Evolutionary conservation across 257 asterid genomes (phyloP), one percentile per base, ranked within the genome.

Genomic region (Coffea canephora): DNA sequence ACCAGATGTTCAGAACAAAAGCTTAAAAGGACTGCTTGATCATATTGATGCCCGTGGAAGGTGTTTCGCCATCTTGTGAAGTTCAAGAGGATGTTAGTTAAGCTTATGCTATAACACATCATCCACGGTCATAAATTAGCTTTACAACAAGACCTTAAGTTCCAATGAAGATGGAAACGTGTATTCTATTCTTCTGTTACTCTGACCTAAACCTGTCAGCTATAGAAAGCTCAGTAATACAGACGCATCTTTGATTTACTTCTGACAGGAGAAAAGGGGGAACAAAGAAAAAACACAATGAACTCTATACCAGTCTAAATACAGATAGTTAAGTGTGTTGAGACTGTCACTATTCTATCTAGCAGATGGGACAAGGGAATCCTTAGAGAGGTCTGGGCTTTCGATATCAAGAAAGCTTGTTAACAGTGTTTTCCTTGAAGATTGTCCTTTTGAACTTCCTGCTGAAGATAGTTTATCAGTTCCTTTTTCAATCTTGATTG

Each of bases 351-450:
- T 15, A 25, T 66, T 76, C 89, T 79, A 96, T 89, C 98, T 91
- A 64, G 99, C 90, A 59, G 97, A 85, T 39, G 99, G 99, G 85
- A 88, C 31, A 48, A 96, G 76, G 67, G 97, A 90, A 23, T 94
- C 97, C 73, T 85, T 88, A 59, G 98, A 94, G 80, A 96, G 62
- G 72, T 91, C 91, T 21, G 99, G 99, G 78, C 98, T 96, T 83
- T 94, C 91, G 52, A 90, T 83, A 80, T 95, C 99, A 65, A 96
- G 98, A 83, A 96, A 94, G 88, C 92, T 94, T 23, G 99, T 94
- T 71, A 96, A 83, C 15, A 96, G 94, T 74, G 99, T 96, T 81
- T 88, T 96, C 68, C 99, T 76, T 9, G 97, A 92, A 66, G 96
- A 91, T 72, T 87, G 97, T n/a, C 91, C 91, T 83, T 81, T 92